Conservation (phyloP, 495 filamentous ascomycete species). For the Aspergillus hancockii region DNA sequence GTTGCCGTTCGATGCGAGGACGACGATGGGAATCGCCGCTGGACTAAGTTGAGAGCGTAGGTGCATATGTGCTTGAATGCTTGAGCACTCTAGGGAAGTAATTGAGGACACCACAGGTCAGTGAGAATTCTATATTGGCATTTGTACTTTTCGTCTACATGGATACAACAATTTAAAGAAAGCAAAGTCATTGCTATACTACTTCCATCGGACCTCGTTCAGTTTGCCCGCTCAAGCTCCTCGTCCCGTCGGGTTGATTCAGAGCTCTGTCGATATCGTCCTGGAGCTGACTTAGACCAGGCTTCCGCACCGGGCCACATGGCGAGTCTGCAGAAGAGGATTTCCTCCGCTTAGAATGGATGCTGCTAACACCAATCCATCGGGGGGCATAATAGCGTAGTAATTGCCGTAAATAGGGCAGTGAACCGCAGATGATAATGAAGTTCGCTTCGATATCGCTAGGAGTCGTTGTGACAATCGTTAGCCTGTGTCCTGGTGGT, state of each 20-base stretch:
- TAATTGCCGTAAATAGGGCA: conserved; percentile 28
- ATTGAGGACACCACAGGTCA: too few relatives aligned
- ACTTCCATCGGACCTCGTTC: background rate
- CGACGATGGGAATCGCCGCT: conserved; percentile 34
- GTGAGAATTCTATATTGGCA: too few relatives aligned
- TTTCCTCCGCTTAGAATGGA: background rate
- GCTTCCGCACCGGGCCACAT: conserved; percentile 13
- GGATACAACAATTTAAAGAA: too few relatives aligned
- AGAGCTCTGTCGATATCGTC: conserved; percentile 19
- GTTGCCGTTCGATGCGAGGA: conserved; percentile 36
- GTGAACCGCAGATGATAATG: conserved; percentile 29
- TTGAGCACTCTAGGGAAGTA: too few relatives aligned
- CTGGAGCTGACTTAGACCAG: conserved; percentile 14
- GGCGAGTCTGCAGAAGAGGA: conserved; percentile 3
- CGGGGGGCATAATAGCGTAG: conserved; percentile 23
- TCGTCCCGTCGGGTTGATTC: background rate
- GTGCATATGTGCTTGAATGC: background rate
- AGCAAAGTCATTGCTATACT: background rate
- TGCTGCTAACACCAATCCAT: conserved; percentile 19
- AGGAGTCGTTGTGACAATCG: background rate
- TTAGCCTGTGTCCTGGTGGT: too few relatives aligned
- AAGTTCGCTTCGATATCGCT: conserved; percentile 32
- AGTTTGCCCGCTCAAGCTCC: background rate
- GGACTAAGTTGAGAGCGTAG: conserved; percentile 25
- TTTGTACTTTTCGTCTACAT: too few relatives aligned